Evolutionary conservation across 139 green algal genomes (phyloP).

Genomic region (Microglena sp.): DNA sequence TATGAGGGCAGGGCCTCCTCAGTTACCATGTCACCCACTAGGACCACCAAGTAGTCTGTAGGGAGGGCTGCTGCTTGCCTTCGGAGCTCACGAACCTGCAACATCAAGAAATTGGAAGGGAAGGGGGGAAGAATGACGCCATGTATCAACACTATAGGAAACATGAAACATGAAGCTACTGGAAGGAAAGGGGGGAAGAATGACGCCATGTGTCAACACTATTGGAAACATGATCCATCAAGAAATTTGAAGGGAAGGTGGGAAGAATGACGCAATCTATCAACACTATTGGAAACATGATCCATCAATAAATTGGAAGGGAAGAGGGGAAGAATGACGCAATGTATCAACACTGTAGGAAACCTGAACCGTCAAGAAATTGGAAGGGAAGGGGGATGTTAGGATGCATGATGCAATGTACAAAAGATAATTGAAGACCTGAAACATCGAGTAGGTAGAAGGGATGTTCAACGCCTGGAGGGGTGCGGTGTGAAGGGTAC

Average conservation of each 20-base stretch:
- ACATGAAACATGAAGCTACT: neutral
- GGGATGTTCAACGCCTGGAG: no score
- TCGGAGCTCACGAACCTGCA: conserved; percentile 71
- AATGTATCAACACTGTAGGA: neutral
- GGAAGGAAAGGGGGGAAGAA: neutral
- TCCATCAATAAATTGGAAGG: neutral
- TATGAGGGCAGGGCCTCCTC: conserved; percentile 99
- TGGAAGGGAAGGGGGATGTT: neutral
- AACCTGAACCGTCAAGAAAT: neutral
- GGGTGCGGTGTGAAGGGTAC: no score
- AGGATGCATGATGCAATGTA: neutral
- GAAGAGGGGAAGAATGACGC: neutral
- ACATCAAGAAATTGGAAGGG: neutral
- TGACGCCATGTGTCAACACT: neutral
- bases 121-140: neutral
- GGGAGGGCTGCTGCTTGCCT: conserved; percentile 61
- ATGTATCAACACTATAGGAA: neutral
- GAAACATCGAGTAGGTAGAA: conserved; percentile 87
- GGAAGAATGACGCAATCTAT: conserved; percentile 40
- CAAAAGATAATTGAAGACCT: no score
- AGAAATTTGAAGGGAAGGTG: conserved; percentile 83
- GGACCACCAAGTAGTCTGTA: conserved; percentile 85
- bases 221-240: no score
- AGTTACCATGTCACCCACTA: conserved; percentile 89
- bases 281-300: conserved; percentile 73